A percentile compares a stretch with the other conserved stretches of the same genome.
These are phyloP conservation scores for Diphasiastrum complanatum DNA, from an alignment of 83 land plant genomes.

Conservation along the genomic window DNA sequence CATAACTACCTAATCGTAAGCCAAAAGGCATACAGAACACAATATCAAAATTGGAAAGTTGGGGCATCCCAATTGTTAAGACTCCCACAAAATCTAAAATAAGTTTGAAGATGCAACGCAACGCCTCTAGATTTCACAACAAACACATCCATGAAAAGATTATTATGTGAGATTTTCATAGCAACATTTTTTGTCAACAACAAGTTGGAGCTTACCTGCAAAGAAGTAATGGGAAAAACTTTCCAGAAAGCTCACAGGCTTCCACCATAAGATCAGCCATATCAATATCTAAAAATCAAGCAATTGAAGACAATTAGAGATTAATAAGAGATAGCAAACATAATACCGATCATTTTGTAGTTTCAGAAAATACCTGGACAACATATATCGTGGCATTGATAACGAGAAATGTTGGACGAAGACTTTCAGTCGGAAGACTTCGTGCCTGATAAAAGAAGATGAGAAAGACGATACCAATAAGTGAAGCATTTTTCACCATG, in stretches of 20 bases:
- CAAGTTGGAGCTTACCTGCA: constrained; percentile 65
- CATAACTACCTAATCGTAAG: too few species aligned
- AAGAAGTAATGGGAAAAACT: constrained; percentile 56
- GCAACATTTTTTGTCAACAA: not conserved
- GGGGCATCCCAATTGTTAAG: too few species aligned
- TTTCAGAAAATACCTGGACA: constrained; percentile 41
- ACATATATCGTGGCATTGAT: constrained; percentile 55
- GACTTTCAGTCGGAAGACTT: constrained; percentile 62
- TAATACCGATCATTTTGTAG: not conserved
- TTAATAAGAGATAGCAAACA: not conserved
- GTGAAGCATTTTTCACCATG: too few species aligned
- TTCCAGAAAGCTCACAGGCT: constrained; percentile 46
- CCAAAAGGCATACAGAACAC: too few species aligned
- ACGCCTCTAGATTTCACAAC: too few species aligned
- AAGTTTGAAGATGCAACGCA: too few species aligned
- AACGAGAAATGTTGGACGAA: constrained; percentile 47
- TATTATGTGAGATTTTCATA: not conserved
- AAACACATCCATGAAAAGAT: not conserved
- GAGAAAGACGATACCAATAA: not conserved
- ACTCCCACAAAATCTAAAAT: too few species aligned
- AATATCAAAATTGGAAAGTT: too few species aligned
- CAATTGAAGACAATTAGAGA: not conserved
- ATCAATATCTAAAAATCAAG: constrained; percentile 47
- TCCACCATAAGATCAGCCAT: constrained; percentile 67
- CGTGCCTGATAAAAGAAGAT: constrained; percentile 58